Evolutionary conservation across 192 early-diverging fungal genomes (phyloP), one percentile per base, ranked within the genome.

Genomic region (Tieghemiomyces parasiticus): DNA sequence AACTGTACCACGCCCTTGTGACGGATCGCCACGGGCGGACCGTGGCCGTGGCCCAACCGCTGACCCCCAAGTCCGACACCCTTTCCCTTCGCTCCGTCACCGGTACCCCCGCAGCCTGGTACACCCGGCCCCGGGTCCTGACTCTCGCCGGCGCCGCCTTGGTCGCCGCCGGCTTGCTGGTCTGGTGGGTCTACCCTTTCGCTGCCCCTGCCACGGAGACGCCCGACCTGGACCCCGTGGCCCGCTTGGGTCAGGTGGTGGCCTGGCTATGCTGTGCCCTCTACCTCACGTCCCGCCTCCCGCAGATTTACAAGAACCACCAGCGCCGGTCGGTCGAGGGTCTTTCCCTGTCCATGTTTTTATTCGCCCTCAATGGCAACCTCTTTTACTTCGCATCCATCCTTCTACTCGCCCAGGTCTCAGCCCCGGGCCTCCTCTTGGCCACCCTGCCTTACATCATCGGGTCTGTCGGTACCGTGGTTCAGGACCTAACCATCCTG

Each of bases 231-330:
- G 38, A 42, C 38, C 38, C 38, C 38, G 6, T 16, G 8, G 6
- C 38, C 38, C 8, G 8, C 38, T 58, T 81, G 50, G 80, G 88
- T 0, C 58, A 78, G 30, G 59, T 82, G n/a, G 74, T 88, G 64
- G 78, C 84, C 0, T 91, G 81, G 80, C 60, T 70, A 35, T 86
- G 85, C 61, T 78, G 77, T 1, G 26, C 67, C 14, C 72, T 81
- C 42, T 91, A 86, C 67, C 67, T 89, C 30, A 68, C 78, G 4
- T 84, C 81, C 22, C 75, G 87, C 10, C 70, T 91, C 42, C 88
- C 88, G 26, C 88, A 91, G 63, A 74, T 91, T 46, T 78, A 72
- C 68, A 82, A 78, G 46, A 91, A 89, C 64, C 68, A 66, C 60
- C 60, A 67, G 24, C 60, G 81, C 22, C 66, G 74, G 58, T 88